These are phyloP conservation scores for Colletotrichum salicis DNA, from an alignment of 2,329 filamentous ascomycete genomes.

Conservation along the genomic window DNA sequence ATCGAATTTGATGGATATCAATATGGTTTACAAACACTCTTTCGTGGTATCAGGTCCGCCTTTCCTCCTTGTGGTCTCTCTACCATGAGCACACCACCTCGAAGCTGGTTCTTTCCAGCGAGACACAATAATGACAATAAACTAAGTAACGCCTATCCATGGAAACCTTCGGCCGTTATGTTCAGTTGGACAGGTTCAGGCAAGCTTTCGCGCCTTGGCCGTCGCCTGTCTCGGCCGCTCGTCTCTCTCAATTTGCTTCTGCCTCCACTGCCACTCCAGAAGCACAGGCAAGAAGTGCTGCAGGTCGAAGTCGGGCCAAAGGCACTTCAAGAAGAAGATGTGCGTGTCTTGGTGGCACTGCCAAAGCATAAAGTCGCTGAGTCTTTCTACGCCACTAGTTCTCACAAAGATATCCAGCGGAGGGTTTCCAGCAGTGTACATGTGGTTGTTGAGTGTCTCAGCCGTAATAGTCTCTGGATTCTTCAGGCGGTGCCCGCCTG, in stretches of 20 bases:
- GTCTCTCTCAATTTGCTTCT: slow-evolving; percentile 67
- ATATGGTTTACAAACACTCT: slow-evolving; percentile 17
- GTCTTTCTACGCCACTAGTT: slow-evolving; percentile 89
- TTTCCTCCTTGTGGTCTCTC: neutral
- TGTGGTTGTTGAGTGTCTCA: slow-evolving; percentile 83
- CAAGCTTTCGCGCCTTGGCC: slow-evolving; percentile 25
- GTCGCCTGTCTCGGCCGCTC: slow-evolving; percentile 52
- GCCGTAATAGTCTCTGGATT: slow-evolving; percentile 90
- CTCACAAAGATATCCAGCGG: slow-evolving; percentile 91
- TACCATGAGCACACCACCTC: neutral
- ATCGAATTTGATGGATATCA: slow-evolving; percentile 27
- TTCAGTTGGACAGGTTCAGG: neutral
- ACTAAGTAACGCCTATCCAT: slow-evolving; percentile 7
- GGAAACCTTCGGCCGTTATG: neutral
- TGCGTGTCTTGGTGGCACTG: slow-evolving; percentile 94
- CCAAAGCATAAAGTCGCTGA: slow-evolving; percentile 99
- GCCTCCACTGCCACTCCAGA: slow-evolving; percentile 84
- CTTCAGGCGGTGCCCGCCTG: slow-evolving; percentile 24
- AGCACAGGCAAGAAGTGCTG: slow-evolving; percentile 93
- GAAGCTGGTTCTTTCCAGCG: neutral
- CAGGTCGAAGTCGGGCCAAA: slow-evolving; percentile 97
- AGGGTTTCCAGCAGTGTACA: slow-evolving; percentile 87
- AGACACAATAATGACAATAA: neutral
- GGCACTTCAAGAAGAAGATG: slow-evolving; percentile 88
- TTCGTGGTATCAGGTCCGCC: slow-evolving; percentile 28